phyloP scores from a whole-genome alignment of 2,329 filamentous ascomycete species.

The Aspergillus ustus region DNA sequence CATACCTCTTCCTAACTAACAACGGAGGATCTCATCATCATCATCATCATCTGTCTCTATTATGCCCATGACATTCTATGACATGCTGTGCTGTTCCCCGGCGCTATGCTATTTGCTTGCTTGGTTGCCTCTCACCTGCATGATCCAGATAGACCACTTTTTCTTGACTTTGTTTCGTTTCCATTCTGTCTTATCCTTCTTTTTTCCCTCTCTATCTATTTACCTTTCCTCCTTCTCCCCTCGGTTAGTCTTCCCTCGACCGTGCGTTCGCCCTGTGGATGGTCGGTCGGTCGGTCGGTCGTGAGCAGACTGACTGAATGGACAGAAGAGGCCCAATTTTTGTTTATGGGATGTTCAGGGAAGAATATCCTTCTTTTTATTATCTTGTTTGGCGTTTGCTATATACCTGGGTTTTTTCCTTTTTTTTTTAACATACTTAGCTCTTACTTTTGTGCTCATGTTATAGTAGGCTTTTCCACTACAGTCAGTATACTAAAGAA shows the following conservation, averaged over 20 bases:
- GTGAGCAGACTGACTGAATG: too few relatives aligned
- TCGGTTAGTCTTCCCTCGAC: not conserved
- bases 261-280: too few relatives aligned
- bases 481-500: not conserved
- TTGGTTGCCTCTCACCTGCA: conserved; percentile 7
- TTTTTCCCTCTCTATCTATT: not conserved
- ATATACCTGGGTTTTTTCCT: conserved; percentile 22
- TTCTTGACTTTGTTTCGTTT: not conserved
- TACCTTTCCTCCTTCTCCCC: not conserved
- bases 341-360: not conserved
- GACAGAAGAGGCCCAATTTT: too few relatives aligned
- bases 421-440: not conserved
- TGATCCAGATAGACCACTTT: conserved; percentile 11
- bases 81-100: conserved; percentile 8
- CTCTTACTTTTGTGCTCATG: not conserved
- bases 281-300: too few relatives aligned
- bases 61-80: conserved; percentile 4
- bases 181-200: conserved; percentile 3
- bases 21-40: not conserved
- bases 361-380: conserved; percentile 1
- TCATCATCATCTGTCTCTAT: not conserved
- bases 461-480: not conserved
- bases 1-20: not conserved
- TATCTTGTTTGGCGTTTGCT: conserved; percentile 16
- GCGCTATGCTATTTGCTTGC: conserved; percentile 3